Base-by-base conservation (phyloP, 805 yeast genomes). In the Ogataea trehalophila region DNA sequence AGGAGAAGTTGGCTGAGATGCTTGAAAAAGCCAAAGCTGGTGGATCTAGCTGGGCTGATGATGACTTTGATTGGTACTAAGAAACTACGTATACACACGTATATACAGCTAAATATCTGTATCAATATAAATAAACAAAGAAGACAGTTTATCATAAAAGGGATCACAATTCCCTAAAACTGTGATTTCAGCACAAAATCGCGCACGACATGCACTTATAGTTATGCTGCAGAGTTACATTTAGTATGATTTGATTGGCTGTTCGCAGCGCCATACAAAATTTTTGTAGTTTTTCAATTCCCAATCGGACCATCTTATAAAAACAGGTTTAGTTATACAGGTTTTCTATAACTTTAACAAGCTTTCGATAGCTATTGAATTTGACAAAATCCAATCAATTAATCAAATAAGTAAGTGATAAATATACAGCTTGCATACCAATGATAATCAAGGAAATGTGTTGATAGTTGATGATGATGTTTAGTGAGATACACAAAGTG, bases 1-100 rank as follows among this genome's bases (percentile, higher is more conserved):
- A 23, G 33, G 41, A 39, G 7, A 33, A 22, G 16, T 13, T 39
- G 7, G 23, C 26, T 31, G 17, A 39, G 11, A 33, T 23, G 33
- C 26, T 39, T 23, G 23, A 33, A n/a, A 22, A 39, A 5, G 37
- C 41, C 4, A 26, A 26, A 26, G 31, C 31, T 26, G 31, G 31
- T 26, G 37, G 33, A 6, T 18, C 44, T 5, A 45, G 41, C 40
- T 45, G 48, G 48, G 48, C 45, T 14, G 48, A 45, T 18, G 44
- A 39, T 18, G 48, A 45, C 23, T 40, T 45, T 16, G 16, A 39
- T 8, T 39, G 41, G 41, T 39, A 39, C 33, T 39, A 6, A 23
- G 17, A 11, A 34, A 14, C 7, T 34, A 34, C 23, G 15, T 13
- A n/a, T 16, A 36, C 17, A 36, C 1, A 33, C 36, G 1, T 35